Evolutionary conservation across 1,284 basidiomycete species (phyloP).

Genomic region (Fomes fomentarius): DNA sequence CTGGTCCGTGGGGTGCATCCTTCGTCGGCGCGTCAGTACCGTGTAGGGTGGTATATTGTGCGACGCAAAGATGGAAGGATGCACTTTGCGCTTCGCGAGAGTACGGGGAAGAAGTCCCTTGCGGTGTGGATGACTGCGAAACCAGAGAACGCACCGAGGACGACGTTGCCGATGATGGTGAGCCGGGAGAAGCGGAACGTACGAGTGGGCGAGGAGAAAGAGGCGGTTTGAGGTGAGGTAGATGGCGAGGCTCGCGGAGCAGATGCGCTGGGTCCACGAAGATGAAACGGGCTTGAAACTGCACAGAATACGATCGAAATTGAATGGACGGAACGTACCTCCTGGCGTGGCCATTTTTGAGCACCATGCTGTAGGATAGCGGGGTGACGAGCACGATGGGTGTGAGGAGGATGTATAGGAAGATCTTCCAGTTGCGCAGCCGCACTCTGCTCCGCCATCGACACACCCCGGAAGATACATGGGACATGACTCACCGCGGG

Average conservation of each 20-base stretch:
- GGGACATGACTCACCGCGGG: constrained; percentile 47
- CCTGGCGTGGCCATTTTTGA: constrained; percentile 41
- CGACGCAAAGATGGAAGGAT: not conserved
- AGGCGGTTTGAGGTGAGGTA: constrained; percentile 54
- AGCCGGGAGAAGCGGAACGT: constrained; percentile 72
- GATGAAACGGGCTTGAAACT: constrained; percentile 21
- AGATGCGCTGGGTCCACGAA: constrained; percentile 32
- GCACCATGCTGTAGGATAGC: constrained; percentile 58
- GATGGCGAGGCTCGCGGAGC: constrained; percentile 41
- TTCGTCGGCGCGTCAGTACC: too few species aligned
- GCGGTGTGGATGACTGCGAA: constrained; percentile 72
- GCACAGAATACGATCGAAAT: too few species aligned
- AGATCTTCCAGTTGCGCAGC: constrained; percentile 63
- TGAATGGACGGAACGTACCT: constrained; percentile 9
- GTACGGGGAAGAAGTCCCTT: constrained; percentile 50
- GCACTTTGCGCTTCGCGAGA: constrained; percentile 30
- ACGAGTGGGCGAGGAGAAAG: constrained; percentile 63
- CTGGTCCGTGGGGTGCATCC: constrained; percentile 47
- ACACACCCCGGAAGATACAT: too few species aligned
- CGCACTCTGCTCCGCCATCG: too few species aligned
- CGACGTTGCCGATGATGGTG: constrained; percentile 73
- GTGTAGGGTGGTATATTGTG: too few species aligned
- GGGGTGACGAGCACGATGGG: constrained; percentile 66
- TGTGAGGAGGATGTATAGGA: constrained; percentile 56
- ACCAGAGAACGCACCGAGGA: constrained; percentile 74